These are phyloP conservation scores for Chamaecrista fasciculata DNA, from an alignment of 306 rosid species.

Conservation along the genomic window DNA sequence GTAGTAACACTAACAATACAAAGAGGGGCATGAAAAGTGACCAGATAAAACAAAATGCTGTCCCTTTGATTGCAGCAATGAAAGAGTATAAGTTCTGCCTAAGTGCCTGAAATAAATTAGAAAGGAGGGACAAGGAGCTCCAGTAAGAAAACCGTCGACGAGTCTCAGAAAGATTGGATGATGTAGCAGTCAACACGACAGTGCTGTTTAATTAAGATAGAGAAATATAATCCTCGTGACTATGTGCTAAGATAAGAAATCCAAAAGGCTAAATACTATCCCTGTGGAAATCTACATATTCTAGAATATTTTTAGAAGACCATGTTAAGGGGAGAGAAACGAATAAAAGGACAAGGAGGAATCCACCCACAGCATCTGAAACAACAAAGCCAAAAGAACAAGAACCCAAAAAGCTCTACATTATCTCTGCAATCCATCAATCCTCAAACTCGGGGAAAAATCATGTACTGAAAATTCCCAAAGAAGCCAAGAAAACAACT, in stretches of 20 bases:
- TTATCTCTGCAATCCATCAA: slow-evolving; percentile 5
- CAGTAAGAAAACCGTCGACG: too few relatives aligned
- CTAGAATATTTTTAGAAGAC: neutral
- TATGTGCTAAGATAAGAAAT: neutral
- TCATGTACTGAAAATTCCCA: neutral
- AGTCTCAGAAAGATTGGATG: too few relatives aligned
- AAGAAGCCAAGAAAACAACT: neutral
- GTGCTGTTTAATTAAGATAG: neutral
- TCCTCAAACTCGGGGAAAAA: neutral
- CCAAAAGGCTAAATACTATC: neutral
- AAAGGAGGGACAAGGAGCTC: neutral
- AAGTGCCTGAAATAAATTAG: neutral
- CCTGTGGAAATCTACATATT: neutral
- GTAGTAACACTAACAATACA: neutral
- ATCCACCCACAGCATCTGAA: neutral
- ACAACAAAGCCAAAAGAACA: neutral
- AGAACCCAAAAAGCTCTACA: neutral
- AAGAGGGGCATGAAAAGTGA: neutral
- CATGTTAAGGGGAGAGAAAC: neutral
- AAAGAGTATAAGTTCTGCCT: slow-evolving; percentile 7
- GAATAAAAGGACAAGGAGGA: neutral
- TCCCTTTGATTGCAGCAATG: slow-evolving; percentile 6
- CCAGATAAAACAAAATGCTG: slow-evolving; percentile 1
- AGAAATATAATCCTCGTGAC: neutral
- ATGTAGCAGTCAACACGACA: neutral